phyloP scores from a whole-genome alignment of 164 flowering plant genomes.

The Vitis labrusca region DNA sequence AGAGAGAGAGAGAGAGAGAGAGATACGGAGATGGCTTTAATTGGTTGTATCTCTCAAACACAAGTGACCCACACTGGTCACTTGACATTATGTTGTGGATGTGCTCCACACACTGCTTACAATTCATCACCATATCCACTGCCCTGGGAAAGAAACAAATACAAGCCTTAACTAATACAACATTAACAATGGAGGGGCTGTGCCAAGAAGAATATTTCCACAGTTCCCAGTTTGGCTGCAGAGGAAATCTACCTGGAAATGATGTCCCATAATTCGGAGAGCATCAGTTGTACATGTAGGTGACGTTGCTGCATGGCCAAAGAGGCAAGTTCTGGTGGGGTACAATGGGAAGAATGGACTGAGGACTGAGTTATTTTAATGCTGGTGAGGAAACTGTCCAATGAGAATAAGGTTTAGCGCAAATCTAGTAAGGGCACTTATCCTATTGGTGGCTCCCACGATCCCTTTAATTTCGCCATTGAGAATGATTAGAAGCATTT shows the following conservation, averaged over 20 bases:
- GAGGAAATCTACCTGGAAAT: too few species aligned
- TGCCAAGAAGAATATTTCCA: too few species aligned
- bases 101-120: neutral
- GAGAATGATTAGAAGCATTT: constrained; percentile 15
- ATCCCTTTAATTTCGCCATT: neutral
- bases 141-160: constrained; percentile 14
- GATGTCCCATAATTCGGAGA: too few species aligned
- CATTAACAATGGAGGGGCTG: too few species aligned
- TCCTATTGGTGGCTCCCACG: constrained; percentile 9
- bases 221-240: too few species aligned
- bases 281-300: too few species aligned
- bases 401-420: neutral
- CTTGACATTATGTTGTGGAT: neutral
- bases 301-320: too few species aligned
- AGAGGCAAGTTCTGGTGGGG: too few species aligned
- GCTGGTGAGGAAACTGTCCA: neutral
- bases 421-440: constrained; percentile 1
- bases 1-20: constrained; percentile 3
- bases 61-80: constrained; percentile 6
- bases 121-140: constrained; percentile 15
- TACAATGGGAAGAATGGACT: too few species aligned
- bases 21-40: constrained; percentile 8
- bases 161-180: too few species aligned
- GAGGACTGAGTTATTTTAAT: neutral
- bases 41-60: neutral